Conservation (phyloP, 345 rosid species). For the Physaria fendleri region DNA sequence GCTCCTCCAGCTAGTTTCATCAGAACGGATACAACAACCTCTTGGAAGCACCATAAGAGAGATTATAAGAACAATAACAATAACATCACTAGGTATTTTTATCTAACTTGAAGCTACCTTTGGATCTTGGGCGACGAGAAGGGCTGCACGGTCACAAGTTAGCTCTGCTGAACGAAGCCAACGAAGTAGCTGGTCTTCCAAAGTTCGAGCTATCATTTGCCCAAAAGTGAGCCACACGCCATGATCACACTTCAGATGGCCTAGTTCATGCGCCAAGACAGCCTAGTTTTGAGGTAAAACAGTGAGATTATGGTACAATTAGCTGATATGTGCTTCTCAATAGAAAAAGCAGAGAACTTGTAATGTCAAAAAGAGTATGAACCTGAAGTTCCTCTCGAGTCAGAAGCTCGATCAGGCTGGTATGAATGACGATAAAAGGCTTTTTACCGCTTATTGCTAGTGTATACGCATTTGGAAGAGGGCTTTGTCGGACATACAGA, state of each 20-base stretch:
- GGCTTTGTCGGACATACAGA: constrained; percentile 89
- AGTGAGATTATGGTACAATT: constrained; percentile 2
- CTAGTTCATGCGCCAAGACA: constrained; percentile 94
- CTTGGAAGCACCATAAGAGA: constrained; percentile 49
- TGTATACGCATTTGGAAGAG: constrained; percentile 90
- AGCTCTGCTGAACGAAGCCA: constrained; percentile 95
- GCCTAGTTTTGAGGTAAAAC: constrained; percentile 44
- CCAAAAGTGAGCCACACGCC: constrained; percentile 98
- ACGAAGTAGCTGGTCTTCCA: constrained; percentile 85
- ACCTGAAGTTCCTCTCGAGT: constrained; percentile 88
- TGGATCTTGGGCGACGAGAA: constrained; percentile 91
- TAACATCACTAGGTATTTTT: constrained; percentile 9
- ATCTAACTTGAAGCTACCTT: constrained; percentile 43
- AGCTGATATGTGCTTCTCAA: not conserved
- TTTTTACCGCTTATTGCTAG: constrained; percentile 81
- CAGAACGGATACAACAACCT: constrained; percentile 89
- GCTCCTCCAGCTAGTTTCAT: constrained; percentile 97
- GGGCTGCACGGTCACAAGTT: constrained; percentile 98
- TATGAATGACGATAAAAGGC: constrained; percentile 87
- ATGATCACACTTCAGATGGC: constrained; percentile 93
- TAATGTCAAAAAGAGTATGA: not conserved
- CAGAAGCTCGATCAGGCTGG: constrained; percentile 90
- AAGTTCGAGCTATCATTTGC: constrained; percentile 65
- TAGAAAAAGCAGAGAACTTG: not conserved
- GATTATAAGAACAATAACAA: constrained; percentile 20